Base-by-base conservation (phyloP, 2,329 filamentous ascomycete genomes). In the Coniochaeta sp. region DNA sequence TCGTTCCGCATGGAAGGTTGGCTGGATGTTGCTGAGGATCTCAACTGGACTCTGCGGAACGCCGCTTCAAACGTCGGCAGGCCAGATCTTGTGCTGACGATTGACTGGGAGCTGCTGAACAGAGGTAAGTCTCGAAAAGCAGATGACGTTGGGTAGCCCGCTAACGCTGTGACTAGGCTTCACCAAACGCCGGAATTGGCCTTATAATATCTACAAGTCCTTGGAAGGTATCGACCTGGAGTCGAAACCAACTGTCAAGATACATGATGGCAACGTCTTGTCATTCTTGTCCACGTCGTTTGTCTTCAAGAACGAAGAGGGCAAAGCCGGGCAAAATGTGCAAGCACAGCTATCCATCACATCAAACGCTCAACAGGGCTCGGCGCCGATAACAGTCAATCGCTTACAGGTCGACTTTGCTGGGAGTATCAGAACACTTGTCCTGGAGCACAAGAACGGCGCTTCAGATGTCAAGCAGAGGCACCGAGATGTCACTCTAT, bases 101-200 rank as follows among this genome's bases (percentile, higher is more conserved):
- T 84, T 49, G 82, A 85, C 60, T 85, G 84, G 79, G 83, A 86
- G 60, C 68, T 87, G 42, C 70, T 86, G 63, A 74, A 81, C 53
- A 75, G 66, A 42, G 72, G 81, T 83, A 67, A 63, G 79, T 71
- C n/a, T n/a, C 24, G n/a, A n/a, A n/a, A n/a, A n/a, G n/a, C n/a
- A n/a, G n/a, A n/a, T n/a, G n/a, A n/a, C n/a, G n/a, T n/a, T n/a
- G n/a, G n/a, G n/a, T n/a, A n/a, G n/a, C n/a, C n/a, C 14, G 32
- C 28, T 49, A 30, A 49, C 47, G 9, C 7, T n/a, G 28, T 16
- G n/a, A 24, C 16, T 10, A 82, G 81, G 68, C 49, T 86, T 83
- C 60, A 70, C 72, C 4, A 72, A 71, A 57, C 75, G 75, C 14
- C 69, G 73, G 10, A 72, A 77, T 26, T 85, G 82, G 82, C 73